phyloP scores from a whole-genome alignment of 805 yeast species.

The Candida patagonica region DNA sequence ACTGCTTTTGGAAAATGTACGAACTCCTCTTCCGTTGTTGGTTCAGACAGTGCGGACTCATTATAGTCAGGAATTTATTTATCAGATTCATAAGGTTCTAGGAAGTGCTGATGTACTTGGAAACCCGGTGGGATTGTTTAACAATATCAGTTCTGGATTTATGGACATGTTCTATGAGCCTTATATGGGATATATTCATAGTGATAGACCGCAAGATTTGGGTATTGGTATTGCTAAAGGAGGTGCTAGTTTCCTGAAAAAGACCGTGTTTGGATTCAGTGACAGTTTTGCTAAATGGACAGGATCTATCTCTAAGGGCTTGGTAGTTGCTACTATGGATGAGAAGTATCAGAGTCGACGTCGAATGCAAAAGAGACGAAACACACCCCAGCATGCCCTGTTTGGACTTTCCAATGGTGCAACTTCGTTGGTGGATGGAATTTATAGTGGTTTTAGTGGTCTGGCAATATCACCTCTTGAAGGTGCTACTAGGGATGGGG shows the following conservation, averaged over 20 bases:
- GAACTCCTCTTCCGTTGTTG: constrained; percentile 74
- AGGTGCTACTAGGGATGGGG: constrained; percentile 84
- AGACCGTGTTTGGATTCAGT: constrained; percentile 88
- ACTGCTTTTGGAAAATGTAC: constrained; percentile 73
- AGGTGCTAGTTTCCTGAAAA: constrained; percentile 85
- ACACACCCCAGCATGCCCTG: constrained; percentile 74
- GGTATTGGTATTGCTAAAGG: constrained; percentile 97
- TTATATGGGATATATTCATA: constrained; percentile 87
- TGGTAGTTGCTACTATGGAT: constrained; percentile 86
- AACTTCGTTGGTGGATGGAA: constrained; percentile 73
- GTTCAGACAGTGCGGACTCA: constrained; percentile 67
- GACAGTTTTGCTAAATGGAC: constrained; percentile 90
- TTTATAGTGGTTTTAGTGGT: constrained; percentile 83
- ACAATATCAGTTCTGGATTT: constrained; percentile 87
- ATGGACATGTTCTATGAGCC: constrained; percentile 97
- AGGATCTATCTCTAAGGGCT: constrained; percentile 89
- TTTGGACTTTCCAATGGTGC: constrained; percentile 84
- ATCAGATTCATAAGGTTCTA: constrained; percentile 81
- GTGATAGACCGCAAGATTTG: constrained; percentile 90
- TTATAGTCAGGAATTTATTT: constrained; percentile 84
- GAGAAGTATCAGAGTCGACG: constrained; percentile 74
- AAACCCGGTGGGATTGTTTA: constrained; percentile 94
- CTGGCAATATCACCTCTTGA: constrained; percentile 83
- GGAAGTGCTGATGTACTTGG: constrained; percentile 97
- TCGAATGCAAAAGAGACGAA: constrained; percentile 52